Evolutionary conservation across 1,284 basidiomycete species (phyloP).

Genomic region (Pterulicium gracile): DNA sequence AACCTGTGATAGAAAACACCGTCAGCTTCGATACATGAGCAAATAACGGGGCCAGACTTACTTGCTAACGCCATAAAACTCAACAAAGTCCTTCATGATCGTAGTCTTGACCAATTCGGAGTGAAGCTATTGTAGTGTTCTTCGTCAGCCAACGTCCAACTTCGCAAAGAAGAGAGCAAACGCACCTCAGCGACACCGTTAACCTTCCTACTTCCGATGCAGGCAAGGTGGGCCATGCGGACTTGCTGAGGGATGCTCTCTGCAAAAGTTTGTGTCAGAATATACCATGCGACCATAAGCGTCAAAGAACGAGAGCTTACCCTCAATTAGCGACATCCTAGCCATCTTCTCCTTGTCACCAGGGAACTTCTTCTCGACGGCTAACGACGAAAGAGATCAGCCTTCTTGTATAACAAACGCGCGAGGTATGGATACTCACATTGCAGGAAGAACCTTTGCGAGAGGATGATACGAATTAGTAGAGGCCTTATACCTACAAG

Average conservation of each 20-base stretch:
- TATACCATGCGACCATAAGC: no score
- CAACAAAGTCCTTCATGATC: slow-evolving; percentile 88
- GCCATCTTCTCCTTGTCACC: slow-evolving; percentile 69
- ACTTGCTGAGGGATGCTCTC: slow-evolving; percentile 79
- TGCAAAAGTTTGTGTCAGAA: slow-evolving; percentile 18
- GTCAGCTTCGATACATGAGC: slow-evolving; percentile 1
- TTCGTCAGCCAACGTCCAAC: background rate
- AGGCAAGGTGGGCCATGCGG: slow-evolving; percentile 81
- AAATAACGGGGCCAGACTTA: no score
- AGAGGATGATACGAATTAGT: background rate
- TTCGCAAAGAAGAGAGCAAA: slow-evolving; percentile 2
- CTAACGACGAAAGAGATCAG: slow-evolving; percentile 31
- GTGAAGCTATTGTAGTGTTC: slow-evolving; percentile 37
- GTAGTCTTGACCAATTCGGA: slow-evolving; percentile 66
- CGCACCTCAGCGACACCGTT: slow-evolving; percentile 92
- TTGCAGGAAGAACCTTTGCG: slow-evolving; percentile 50
- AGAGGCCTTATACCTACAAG: background rate
- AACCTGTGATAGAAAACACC: slow-evolving; percentile 31
- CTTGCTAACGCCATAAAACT: slow-evolving; percentile 74
- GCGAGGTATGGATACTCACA: slow-evolving; percentile 23
- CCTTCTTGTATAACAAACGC: slow-evolving; percentile 5
- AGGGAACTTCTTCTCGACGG: slow-evolving; percentile 84
- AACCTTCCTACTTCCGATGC: slow-evolving; percentile 75
- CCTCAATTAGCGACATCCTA: slow-evolving; percentile 87
- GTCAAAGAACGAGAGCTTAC: no score